Conservation (phyloP, 768 basidiomycete species). For the Cubamyces sp. region DNA sequence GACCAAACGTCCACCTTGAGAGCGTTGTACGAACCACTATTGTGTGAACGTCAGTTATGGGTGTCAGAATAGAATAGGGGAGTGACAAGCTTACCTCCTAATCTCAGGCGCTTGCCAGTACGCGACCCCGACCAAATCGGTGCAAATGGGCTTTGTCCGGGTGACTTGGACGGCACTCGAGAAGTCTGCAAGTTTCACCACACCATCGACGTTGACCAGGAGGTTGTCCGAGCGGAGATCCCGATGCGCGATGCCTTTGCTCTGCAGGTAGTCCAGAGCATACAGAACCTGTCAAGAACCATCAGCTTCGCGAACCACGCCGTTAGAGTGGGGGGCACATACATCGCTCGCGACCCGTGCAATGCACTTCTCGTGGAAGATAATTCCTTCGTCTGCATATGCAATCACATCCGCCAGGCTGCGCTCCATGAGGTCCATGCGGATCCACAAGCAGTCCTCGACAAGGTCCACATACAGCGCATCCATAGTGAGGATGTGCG, state of each 20-base stretch:
- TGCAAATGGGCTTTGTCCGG: slow-evolving; percentile 50
- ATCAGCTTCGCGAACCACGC: slow-evolving; percentile 10
- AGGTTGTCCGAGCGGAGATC: slow-evolving; percentile 87
- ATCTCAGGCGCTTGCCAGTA: slow-evolving; percentile 91
- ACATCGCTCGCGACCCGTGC: slow-evolving; percentile 81
- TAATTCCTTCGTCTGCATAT: slow-evolving; percentile 61
- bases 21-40: slow-evolving; percentile 69
- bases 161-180: slow-evolving; percentile 71
- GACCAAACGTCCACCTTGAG: slow-evolving; percentile 83
- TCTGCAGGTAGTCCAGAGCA: slow-evolving; percentile 69
- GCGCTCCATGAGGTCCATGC: slow-evolving; percentile 90
- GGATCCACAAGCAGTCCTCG: slow-evolving; percentile 69
- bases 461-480: slow-evolving; percentile 68
- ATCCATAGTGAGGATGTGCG: slow-evolving; percentile 69
- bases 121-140: slow-evolving; percentile 68
- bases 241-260: slow-evolving; percentile 73
- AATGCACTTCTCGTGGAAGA: slow-evolving; percentile 68
- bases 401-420: slow-evolving; percentile 82
- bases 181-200: slow-evolving; percentile 84
- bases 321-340: slow-evolving; percentile 36
- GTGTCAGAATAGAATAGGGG: neutral
- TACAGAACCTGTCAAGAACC: slow-evolving; percentile 53
- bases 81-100: slow-evolving; percentile 54
- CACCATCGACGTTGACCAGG: slow-evolving; percentile 66
- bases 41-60: slow-evolving; percentile 1